Percentiles rank a stretch among this genome's conserved stretches.
phyloP scores from a whole-genome alignment of 2,329 filamentous ascomycete genomes.

The Septoria petroselini region DNA sequence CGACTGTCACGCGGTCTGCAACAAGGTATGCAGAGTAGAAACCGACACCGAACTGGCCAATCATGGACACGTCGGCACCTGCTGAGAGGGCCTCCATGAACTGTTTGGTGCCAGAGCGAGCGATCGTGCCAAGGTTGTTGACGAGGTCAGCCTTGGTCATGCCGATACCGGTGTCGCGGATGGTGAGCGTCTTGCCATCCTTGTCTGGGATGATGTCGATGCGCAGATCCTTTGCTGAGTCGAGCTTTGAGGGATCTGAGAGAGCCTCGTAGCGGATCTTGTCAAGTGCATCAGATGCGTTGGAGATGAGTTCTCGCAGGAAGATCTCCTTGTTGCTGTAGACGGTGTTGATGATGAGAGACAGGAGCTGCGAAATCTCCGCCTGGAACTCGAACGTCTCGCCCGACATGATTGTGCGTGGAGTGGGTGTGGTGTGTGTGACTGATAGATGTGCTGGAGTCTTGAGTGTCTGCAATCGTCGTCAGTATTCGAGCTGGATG shows the following conservation, averaged over 20 bases:
- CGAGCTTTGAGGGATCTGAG: conserved; percentile 95
- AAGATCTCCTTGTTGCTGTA: conserved; percentile 99
- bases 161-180: conserved; percentile 97
- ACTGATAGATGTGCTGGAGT: conserved; percentile 5
- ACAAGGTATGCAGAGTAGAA: conserved; percentile 99
- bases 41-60: conserved; percentile 99
- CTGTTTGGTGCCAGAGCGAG: conserved; percentile 98
- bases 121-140: conserved; percentile 99
- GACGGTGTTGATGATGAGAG: conserved; percentile 99
- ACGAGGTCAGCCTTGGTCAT: conserved; percentile 99
- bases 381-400: conserved; percentile 99
- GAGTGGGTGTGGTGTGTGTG: conserved; percentile 11
- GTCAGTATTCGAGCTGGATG: conserved; percentile 1
- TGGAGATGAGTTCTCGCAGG: conserved; percentile 96
- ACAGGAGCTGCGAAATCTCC: conserved; percentile 99
- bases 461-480: not conserved
- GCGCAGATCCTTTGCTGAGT: conserved; percentile 94
- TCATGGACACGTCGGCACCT: conserved; percentile 99
- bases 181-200: conserved; percentile 94
- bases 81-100: conserved; percentile 99
- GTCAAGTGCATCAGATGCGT: conserved; percentile 97
- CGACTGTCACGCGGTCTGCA: conserved; percentile 88
- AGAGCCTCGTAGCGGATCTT: conserved; percentile 99
- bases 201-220: conserved; percentile 99
- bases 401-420: conserved; percentile 62